Evolutionary conservation across 176 grass and related monocot species (phyloP).

Genomic region (Luzula sylvatica): DNA sequence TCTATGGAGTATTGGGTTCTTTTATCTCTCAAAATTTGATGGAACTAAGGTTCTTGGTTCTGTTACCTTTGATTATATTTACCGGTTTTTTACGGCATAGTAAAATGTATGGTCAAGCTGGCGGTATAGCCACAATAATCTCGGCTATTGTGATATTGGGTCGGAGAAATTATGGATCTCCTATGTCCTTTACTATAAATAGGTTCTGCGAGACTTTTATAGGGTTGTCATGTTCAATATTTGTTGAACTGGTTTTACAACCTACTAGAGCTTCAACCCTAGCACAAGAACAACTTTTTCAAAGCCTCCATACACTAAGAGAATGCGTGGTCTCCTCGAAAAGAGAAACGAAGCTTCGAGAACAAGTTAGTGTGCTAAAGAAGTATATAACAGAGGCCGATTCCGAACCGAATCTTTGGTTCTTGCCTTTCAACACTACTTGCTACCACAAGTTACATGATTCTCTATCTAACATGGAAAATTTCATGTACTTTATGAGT

Average conservation of each 20-base stretch:
- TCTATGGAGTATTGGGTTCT: constrained; percentile 49
- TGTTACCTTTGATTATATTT: constrained; percentile 63
- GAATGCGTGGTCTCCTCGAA: constrained; percentile 13
- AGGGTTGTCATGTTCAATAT: constrained; percentile 36
- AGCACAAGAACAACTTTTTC: constrained; percentile 33
- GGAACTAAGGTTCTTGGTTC: constrained; percentile 63
- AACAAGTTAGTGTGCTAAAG: constrained; percentile 25
- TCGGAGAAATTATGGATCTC: constrained; percentile 47
- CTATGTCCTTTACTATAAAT: constrained; percentile 38
- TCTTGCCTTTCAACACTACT: constrained; percentile 31
- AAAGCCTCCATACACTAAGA: constrained; percentile 26
- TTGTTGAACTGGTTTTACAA: constrained; percentile 51
- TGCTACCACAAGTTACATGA: constrained; percentile 32
- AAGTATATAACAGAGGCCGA: constrained; percentile 31
- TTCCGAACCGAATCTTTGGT: constrained; percentile 60
- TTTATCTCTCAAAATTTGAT: constrained; percentile 53
- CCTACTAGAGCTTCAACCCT: constrained; percentile 43
- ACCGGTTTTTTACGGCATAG: constrained; percentile 49
- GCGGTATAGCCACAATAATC: constrained; percentile 34
- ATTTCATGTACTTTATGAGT: constrained; percentile 40
- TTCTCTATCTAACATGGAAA: constrained; percentile 40
- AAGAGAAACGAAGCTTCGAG: constrained; percentile 19
- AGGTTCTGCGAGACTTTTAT: constrained; percentile 73
- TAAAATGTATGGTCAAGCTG: constrained; percentile 40
- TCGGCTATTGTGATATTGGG: constrained; percentile 59